These are phyloP conservation scores for Hyaloscypha hepaticicola DNA, from an alignment of 495 filamentous ascomycete genomes.

Conservation along the genomic window DNA sequence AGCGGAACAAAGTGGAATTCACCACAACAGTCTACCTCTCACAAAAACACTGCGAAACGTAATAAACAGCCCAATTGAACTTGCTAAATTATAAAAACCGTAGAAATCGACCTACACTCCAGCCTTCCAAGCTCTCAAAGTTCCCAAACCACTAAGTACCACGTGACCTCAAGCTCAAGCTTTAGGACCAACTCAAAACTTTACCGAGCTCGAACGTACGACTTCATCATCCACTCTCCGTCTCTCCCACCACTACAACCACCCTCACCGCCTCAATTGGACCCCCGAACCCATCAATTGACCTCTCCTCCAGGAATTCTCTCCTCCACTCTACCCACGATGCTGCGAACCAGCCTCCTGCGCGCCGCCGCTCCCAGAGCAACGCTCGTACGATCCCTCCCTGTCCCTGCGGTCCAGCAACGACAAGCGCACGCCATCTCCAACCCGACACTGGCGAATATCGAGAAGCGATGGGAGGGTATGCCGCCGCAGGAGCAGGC, in stretches of 20 bases:
- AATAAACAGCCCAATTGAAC: not conserved
- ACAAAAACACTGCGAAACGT: not conserved
- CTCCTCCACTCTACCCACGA: not conserved
- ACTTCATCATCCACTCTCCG: not conserved
- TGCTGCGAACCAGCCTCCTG: slow-evolving; percentile 15
- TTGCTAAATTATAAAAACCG: not conserved
- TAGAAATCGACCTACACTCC: not conserved
- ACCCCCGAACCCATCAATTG: slow-evolving; percentile 11
- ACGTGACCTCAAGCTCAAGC: not conserved
- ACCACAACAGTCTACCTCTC: not conserved
- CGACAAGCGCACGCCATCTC: slow-evolving; percentile 84
- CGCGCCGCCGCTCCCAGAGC: slow-evolving; percentile 17
- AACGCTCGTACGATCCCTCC: slow-evolving; percentile 30
- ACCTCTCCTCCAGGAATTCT: not conserved
- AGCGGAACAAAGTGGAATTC: not conserved
- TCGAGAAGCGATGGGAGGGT: slow-evolving; percentile 98
- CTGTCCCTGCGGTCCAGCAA: slow-evolving; percentile 23
- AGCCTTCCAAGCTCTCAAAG: not conserved
- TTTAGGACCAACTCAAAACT: not conserved
- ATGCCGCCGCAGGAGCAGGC: slow-evolving; percentile 99
- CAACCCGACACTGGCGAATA: slow-evolving; percentile 94
- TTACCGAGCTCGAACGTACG: not conserved
- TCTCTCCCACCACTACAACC: not conserved
- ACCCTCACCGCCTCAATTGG: slow-evolving; percentile 5
- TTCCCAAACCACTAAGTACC: not conserved